Evolutionary conservation across 495 filamentous ascomycete species (phyloP).

Genomic region (Trichoderma erinaceum): DNA sequence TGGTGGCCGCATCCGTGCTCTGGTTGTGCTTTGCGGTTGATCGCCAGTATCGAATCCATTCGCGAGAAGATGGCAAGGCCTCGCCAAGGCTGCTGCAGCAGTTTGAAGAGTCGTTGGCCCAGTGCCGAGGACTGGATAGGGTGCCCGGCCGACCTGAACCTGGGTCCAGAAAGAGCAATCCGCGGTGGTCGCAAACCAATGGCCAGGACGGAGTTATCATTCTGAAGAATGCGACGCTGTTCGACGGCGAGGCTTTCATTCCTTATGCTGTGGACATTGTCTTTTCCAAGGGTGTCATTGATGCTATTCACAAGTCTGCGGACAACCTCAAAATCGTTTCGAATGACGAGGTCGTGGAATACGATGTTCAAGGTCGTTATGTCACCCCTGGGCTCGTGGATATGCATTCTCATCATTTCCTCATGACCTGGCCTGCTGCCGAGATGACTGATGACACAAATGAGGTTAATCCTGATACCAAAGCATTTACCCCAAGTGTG

Average conservation of each 20-base stretch:
- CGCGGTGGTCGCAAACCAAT: constrained; percentile 16
- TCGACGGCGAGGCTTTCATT: constrained; percentile 31
- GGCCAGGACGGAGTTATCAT: constrained; percentile 17
- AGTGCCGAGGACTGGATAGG: constrained; percentile 14
- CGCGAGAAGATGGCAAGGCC: background rate
- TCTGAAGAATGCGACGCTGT: constrained; percentile 32
- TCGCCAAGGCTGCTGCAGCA: background rate
- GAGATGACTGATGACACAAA: constrained; percentile 31
- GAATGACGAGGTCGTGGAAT: constrained; percentile 20
- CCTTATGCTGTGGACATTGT: constrained; percentile 26
- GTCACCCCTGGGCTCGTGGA: constrained; percentile 51
- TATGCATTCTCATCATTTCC: constrained; percentile 46
- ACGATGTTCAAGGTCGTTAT: constrained; percentile 36
- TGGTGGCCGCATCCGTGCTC: background rate
- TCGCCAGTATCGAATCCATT: background rate
- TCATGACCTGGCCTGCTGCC: constrained; percentile 25
- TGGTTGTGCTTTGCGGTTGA: background rate
- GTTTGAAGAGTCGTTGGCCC: constrained; percentile 12
- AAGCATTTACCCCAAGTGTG: constrained; percentile 41
- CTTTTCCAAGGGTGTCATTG: constrained; percentile 28
- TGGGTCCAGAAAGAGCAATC: constrained; percentile 15
- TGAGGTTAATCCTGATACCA: constrained; percentile 28
- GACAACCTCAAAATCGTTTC: background rate
- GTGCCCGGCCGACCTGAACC: constrained; percentile 5
- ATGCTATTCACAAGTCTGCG: constrained; percentile 20